Evolutionary conservation across 345 rosid genomes (phyloP).

Genomic region (Fremontodendron californicum): DNA sequence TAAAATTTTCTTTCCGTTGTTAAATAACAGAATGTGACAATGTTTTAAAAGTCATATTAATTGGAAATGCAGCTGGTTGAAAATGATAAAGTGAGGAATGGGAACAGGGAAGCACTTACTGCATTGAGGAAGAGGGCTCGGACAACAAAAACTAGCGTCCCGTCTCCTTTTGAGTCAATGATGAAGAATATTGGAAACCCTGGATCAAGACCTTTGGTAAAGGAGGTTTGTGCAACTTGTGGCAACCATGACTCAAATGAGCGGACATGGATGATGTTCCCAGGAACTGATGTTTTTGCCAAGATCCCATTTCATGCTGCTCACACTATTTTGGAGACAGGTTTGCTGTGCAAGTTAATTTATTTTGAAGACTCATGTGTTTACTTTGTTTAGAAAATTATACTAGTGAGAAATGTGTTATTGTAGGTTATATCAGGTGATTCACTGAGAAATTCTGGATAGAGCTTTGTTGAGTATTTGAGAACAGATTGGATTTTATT

Average conservation of each 20-base stretch:
- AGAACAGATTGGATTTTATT: constrained; percentile 6
- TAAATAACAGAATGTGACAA: background rate
- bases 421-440: background rate
- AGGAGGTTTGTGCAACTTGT: constrained; percentile 74
- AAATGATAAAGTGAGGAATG: constrained; percentile 70
- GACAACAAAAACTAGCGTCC: constrained; percentile 65
- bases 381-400: background rate
- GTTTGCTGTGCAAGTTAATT: constrained; percentile 28
- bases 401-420: background rate
- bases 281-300: constrained; percentile 72
- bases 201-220: constrained; percentile 55
- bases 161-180: constrained; percentile 62
- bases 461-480: background rate
- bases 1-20: background rate
- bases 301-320: constrained; percentile 73
- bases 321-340: constrained; percentile 75
- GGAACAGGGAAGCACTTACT: constrained; percentile 72
- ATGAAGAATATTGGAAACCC: constrained; percentile 59
- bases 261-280: constrained; percentile 77
- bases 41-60: background rate
- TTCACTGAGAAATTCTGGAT: background rate
- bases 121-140: constrained; percentile 73
- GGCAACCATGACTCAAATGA: constrained; percentile 68
- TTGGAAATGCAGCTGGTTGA: constrained; percentile 56
- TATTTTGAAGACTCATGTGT: background rate